Base-by-base conservation (phyloP, 352 stramenopile species). In the Paralagenidium karlingii region DNA sequence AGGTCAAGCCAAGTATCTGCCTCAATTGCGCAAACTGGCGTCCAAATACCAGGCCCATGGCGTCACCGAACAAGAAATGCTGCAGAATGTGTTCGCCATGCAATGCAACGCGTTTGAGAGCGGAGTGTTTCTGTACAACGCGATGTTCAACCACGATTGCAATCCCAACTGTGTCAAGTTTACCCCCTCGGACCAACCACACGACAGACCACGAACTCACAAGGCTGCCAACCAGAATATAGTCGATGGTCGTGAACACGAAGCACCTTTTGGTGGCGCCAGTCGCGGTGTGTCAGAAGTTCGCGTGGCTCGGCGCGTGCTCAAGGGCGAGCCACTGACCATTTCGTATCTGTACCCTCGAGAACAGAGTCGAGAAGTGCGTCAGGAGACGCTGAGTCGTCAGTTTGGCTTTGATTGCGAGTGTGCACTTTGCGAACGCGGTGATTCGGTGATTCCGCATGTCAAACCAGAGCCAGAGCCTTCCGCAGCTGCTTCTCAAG, bases 141-240 rank as follows among this genome's bases (percentile, higher is more conserved):
- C 82, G 16, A 96, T 97, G 63, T 90, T 97, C 50, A 97, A 97
- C 63, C 90, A 97, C 56, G 68, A 84, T 28, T 93, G 82, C 55
- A 83, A 95, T 57, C 86, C 90, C 24, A 97, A 97, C 45, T 96
- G 90, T 51, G 75, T 96, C 54, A 97, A 97, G 58, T 96, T 96
- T 49, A 80, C 58, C 24, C 71, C 69, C 8, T 61, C 85, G 30
- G 46, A 63, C 4, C 42, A 60, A 48, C n/a, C n/a, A n/a, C n/a
- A n/a, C n/a, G n/a, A n/a, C n/a, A n/a, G n/a, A n/a, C n/a, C n/a
- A n/a, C n/a, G n/a, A n/a, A n/a, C n/a, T n/a, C n/a, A n/a, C n/a
- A n/a, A n/a, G 28, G 34, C 29, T 34, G 12, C 28, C n/a, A n/a
- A n/a, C n/a, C n/a, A n/a, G n/a, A n/a, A n/a, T n/a, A n/a, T n/a